Evolutionary conservation across 73 alveolate species (phyloP).

Genomic region (Blepharisma japonicum): DNA sequence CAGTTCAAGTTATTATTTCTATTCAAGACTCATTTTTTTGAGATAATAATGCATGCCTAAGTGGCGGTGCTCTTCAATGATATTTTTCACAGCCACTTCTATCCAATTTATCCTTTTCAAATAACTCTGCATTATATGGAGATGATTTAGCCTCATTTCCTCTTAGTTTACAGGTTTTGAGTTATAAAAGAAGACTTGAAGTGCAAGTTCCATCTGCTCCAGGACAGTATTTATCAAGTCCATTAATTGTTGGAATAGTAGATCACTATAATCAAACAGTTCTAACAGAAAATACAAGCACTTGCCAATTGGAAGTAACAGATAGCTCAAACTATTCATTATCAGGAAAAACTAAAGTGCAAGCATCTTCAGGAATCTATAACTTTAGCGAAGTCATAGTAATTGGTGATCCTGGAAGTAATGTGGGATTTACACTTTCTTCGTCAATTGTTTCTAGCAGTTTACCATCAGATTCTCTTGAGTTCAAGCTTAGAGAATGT

Average conservation of each 20-base stretch:
- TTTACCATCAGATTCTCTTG: background rate
- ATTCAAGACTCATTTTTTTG: background rate
- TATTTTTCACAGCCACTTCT: background rate
- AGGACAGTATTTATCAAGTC: background rate
- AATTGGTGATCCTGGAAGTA: background rate
- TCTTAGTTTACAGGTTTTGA: background rate
- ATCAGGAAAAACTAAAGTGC: background rate
- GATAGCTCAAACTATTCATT: background rate
- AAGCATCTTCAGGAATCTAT: background rate
- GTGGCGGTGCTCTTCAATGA: slow-evolving; percentile 18
- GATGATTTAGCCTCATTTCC: slow-evolving; percentile 26
- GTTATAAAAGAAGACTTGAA: background rate
- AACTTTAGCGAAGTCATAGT: background rate
- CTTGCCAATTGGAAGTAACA: background rate
- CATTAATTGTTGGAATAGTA: background rate
- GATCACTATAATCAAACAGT: slow-evolving; percentile 21
- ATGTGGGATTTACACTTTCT: background rate
- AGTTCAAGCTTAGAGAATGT: slow-evolving; percentile 48
- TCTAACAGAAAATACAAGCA: background rate
- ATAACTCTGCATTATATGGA: slow-evolving; percentile 31
- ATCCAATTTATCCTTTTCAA: background rate
- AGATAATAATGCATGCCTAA: background rate
- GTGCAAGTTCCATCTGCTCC: background rate
- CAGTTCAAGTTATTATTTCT: background rate
- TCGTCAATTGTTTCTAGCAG: background rate